Conservation (phyloP, 495 filamentous ascomycete species). For the Cladorrhinum samala region DNA sequence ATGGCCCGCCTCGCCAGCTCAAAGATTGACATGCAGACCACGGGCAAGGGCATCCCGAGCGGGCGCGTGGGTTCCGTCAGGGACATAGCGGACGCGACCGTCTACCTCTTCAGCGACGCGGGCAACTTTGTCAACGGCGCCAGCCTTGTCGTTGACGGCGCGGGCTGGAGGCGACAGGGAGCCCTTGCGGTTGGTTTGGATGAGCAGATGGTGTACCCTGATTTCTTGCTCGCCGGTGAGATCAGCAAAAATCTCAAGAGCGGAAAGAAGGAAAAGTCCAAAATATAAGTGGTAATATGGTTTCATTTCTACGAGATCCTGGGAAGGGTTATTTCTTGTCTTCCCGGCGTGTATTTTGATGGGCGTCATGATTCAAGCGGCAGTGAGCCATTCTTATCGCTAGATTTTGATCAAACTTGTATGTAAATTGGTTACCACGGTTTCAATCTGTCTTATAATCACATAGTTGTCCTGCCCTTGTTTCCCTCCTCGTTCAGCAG, state of each 20-base stretch:
- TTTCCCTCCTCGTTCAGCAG: too few relatives aligned
- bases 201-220: slow-evolving; percentile 38
- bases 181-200: slow-evolving; percentile 40
- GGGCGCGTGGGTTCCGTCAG: slow-evolving; percentile 72
- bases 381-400: too few relatives aligned
- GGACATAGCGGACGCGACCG: slow-evolving; percentile 89
- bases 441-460: too few relatives aligned
- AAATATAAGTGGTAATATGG: slow-evolving; percentile 26
- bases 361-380: too few relatives aligned
- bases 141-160: slow-evolving; percentile 73
- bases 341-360: too few relatives aligned
- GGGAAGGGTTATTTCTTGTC: too few relatives aligned
- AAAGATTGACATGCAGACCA: slow-evolving; percentile 25
- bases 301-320: too few relatives aligned
- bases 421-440: too few relatives aligned
- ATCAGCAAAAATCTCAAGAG: slow-evolving; percentile 38
- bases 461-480: too few relatives aligned
- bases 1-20: slow-evolving; percentile 44
- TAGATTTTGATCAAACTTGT: too few relatives aligned
- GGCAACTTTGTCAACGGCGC: slow-evolving; percentile 80
- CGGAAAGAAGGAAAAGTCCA: slow-evolving; percentile 34
- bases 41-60: slow-evolving; percentile 47
- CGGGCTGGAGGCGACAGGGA: slow-evolving; percentile 55
- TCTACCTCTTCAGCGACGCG: slow-evolving; percentile 76
- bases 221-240: slow-evolving; percentile 36